Evolutionary conservation across 73 alveolate genomes (phyloP).

Genomic region (Diophrys sp.): DNA sequence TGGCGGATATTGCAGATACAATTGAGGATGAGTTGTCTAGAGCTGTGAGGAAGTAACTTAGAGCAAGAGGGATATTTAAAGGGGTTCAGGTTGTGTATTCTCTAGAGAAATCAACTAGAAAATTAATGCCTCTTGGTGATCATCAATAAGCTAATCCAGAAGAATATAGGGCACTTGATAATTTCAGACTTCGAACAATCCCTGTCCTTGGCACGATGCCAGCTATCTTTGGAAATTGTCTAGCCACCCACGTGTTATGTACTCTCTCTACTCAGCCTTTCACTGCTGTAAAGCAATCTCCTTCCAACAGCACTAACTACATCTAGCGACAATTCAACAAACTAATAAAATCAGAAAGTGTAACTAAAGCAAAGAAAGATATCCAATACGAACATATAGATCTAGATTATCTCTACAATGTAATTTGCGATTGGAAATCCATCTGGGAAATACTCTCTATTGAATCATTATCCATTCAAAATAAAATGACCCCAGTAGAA

Average conservation of each 20-base stretch:
- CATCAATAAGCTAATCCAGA: slow-evolving; percentile 67
- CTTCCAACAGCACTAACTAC: too few relatives aligned
- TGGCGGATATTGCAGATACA: slow-evolving; percentile 70
- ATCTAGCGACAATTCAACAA: too few relatives aligned
- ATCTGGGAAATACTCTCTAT: too few relatives aligned
- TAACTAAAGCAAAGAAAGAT: too few relatives aligned
- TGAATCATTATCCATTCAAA: too few relatives aligned
- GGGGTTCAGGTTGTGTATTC: slow-evolving; percentile 66
- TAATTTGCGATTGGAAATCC: too few relatives aligned
- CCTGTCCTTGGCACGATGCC: slow-evolving; percentile 89
- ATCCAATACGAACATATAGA: too few relatives aligned
- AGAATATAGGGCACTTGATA: slow-evolving; percentile 60
- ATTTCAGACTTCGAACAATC: slow-evolving; percentile 73
- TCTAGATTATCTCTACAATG: too few relatives aligned
- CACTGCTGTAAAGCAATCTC: slow-evolving; percentile 1
- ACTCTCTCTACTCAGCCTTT: slow-evolving; percentile 31
- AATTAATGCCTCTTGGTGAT: slow-evolving; percentile 67
- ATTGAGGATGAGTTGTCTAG: slow-evolving; percentile 62
- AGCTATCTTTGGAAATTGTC: slow-evolving; percentile 75
- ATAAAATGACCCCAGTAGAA: slow-evolving; percentile 2
- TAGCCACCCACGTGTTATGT: slow-evolving; percentile 56
- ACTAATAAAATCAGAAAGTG: too few relatives aligned
- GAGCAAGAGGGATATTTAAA: slow-evolving; percentile 21
- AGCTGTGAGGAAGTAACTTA: slow-evolving; percentile 47
- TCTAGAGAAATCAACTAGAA: slow-evolving; percentile 61